Percentiles rank a stretch among this genome's conserved stretches.
Evolutionary conservation across 1,139 yeast species (phyloP).

Genomic region (Kodamaea sp.): DNA sequence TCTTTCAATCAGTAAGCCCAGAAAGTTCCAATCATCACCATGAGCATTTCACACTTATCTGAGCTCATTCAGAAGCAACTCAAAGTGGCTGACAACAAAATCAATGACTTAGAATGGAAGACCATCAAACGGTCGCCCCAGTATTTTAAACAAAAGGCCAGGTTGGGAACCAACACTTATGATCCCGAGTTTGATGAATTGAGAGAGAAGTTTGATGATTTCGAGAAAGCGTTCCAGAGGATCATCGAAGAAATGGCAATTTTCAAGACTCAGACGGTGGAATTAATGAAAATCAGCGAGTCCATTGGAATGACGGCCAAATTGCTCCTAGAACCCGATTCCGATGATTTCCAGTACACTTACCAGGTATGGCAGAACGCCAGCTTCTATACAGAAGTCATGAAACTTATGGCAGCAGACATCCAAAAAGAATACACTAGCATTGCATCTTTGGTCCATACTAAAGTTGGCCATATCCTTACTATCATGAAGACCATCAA

Average conservation of each 20-base stretch:
- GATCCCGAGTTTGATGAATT: constrained; percentile 43
- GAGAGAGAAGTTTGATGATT: constrained; percentile 18
- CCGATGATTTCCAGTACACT: constrained; percentile 4
- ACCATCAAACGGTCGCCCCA: constrained; percentile 33
- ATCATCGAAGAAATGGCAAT: constrained; percentile 22
- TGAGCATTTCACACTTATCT: constrained; percentile 9
- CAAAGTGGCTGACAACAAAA: constrained; percentile 18
- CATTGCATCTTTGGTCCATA: constrained; percentile 10
- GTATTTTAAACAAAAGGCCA: constrained; percentile 31
- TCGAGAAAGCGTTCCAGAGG: constrained; percentile 19
- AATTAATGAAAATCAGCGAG: constrained; percentile 19
- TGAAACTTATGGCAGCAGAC: constrained; percentile 15
- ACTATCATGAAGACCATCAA: constrained; percentile 26
- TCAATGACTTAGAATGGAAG: constrained; percentile 26
- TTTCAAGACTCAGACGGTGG: constrained; percentile 14
- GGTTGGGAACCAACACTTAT: constrained; percentile 26
- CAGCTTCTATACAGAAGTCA: constrained; percentile 17
- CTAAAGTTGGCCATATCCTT: constrained; percentile 20
- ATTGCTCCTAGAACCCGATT: constrained; percentile 5
- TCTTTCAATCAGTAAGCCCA: too few species aligned
- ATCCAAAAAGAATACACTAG: constrained; percentile 15
- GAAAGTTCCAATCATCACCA: too few species aligned
- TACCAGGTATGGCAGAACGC: constrained; percentile 21
- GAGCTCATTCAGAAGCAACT: constrained; percentile 17
- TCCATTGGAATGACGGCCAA: constrained; percentile 19